A percentile compares a stretch with the other conserved stretches of the same genome.
Conservation (phyloP, 306 rosid genomes). For the Ochetophila trinervis region DNA sequence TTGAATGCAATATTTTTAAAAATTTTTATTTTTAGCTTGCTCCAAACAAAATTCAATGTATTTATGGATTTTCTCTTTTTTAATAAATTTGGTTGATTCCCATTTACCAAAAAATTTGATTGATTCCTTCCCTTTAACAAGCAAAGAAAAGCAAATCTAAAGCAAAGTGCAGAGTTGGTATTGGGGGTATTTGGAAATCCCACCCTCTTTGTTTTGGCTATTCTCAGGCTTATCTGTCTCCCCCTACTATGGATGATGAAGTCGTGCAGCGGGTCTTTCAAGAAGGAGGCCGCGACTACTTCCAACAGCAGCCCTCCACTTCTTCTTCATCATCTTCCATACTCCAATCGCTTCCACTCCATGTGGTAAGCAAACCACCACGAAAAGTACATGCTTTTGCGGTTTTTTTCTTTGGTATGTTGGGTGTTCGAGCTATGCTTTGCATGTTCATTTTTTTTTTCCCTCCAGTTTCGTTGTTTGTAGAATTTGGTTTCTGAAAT, state of each 20-base stretch:
- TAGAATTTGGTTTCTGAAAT: neutral
- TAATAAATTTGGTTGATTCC: no score
- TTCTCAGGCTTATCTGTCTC: neutral
- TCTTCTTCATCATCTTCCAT: constrained; percentile 81
- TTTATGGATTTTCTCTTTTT: no score
- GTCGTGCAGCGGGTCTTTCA: constrained; percentile 97
- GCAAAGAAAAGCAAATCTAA: no score
- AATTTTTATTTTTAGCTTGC: no score
- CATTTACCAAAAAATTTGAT: no score
- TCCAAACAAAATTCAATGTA: no score
- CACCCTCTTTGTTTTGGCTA: neutral
- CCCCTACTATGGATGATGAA: constrained; percentile 64
- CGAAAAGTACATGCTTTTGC: neutral
- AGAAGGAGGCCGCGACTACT: constrained; percentile 95
- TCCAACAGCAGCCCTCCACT: constrained; percentile 86
- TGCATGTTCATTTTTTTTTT: neutral
- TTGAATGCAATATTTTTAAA: no score
- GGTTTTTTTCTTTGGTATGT: neutral
- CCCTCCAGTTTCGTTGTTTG: neutral
- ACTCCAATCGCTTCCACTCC: constrained; percentile 98
- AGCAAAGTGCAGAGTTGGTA: neutral
- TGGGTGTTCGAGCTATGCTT: constrained; percentile 1
- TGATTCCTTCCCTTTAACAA: no score
- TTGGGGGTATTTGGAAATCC: constrained; percentile 17
- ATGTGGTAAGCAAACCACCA: constrained; percentile 56